Base-by-base conservation (phyloP, 257 asterid genomes). In the Craterostigma plantagineum region DNA sequence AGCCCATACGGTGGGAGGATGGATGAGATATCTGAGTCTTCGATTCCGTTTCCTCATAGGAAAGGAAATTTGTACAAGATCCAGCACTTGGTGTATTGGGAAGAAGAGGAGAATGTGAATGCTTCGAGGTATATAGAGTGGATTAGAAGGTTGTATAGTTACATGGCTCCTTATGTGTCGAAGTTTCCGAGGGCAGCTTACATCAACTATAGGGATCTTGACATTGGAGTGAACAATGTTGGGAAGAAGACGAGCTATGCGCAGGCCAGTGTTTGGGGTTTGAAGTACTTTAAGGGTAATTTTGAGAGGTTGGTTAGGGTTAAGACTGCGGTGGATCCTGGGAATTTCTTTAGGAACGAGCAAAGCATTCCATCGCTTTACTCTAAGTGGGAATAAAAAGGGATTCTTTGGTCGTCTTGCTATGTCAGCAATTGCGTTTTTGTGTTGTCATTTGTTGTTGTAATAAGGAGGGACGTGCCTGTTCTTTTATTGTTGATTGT, bases 1-100 rank as follows among this genome's bases (percentile, higher is more conserved):
- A 66, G 60, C 11, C 42, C 75, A 0, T 71, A 66, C 14, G 79
- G 79, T 14, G 79, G 79, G 7, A 14, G 14, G 16, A 67, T 67
- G 72, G 49, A 44, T 33, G 38, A 39, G 27, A 60, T 70, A 6
- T 5, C 43, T 0, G 63, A 35, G 7, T 10, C 42, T 0, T 53
- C 16, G 14, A 58, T 62, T 0, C 67, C 75, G 11, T 71, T 71
- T 33, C 79, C 79, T 0, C 79, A 71, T 13, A 41, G 72, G 1
- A 50, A 38, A 2, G 76, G 70, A 1, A 55, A 35, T 33, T 45
- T 67, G 3, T 63, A 41, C 70, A 71, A 63, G 55, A 57, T 64
- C 7, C 76, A 67, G 50, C 64, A 67, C 33, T 48, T 45, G 1
- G 53, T 38, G 11, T 44, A 37, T 38, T 66, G 74, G 74, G 18